Conservation (phyloP, 495 filamentous ascomycete species). For the Aspergillus egyptiacus region DNA sequence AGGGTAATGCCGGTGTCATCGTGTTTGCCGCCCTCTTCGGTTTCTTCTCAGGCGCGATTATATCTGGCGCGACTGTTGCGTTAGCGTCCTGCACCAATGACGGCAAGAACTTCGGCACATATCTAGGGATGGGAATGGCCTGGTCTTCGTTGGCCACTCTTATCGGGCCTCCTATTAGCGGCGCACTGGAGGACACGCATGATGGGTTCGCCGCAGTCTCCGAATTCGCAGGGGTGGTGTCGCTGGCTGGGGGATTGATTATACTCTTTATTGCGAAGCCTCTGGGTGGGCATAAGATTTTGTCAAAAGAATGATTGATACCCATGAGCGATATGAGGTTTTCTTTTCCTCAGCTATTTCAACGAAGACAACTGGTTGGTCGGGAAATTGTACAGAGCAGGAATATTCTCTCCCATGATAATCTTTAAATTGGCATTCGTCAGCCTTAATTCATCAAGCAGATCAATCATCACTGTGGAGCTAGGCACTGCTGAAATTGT, state of each 20-base stretch:
- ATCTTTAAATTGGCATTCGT: too few relatives aligned
- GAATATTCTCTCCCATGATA: too few relatives aligned
- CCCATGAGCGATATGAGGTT: too few relatives aligned
- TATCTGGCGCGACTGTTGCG: constrained; percentile 38
- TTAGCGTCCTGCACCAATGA: constrained; percentile 37
- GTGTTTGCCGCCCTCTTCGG: constrained; percentile 28
- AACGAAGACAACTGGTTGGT: too few relatives aligned
- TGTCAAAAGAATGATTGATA: constrained; percentile 5
- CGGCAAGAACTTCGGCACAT: constrained; percentile 45
- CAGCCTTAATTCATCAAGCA: too few relatives aligned
- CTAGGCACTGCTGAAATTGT: too few relatives aligned
- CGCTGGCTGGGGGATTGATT: constrained; percentile 17
- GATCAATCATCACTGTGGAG: too few relatives aligned
- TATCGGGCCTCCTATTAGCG: constrained; percentile 50
- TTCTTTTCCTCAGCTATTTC: too few relatives aligned
- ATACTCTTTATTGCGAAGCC: constrained; percentile 6
- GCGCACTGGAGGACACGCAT: constrained; percentile 39
- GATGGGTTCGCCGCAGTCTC: constrained; percentile 33
- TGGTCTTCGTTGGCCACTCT: constrained; percentile 37
- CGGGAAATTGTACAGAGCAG: too few relatives aligned
- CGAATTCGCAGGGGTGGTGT: constrained; percentile 44
- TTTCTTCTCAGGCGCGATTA: constrained; percentile 37
- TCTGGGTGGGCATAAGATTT: neutral
- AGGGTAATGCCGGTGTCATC: constrained; percentile 26
- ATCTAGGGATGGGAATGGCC: constrained; percentile 50